Evolutionary conservation across 805 yeast genomes (phyloP), one percentile per base, ranked within the genome.

Genomic region (Teunomyces atbi): DNA sequence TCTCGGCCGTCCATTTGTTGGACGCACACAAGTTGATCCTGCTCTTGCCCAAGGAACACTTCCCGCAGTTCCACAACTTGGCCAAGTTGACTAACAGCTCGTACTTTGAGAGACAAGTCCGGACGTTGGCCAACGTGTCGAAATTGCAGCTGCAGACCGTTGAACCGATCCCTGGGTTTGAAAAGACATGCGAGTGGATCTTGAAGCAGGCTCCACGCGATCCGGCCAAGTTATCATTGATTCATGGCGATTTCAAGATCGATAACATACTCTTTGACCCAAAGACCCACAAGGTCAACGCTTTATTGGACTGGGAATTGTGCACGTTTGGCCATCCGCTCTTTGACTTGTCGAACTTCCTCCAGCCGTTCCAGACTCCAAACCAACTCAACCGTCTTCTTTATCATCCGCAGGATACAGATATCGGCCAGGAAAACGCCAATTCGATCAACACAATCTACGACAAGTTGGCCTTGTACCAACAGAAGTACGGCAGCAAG

Each of bases 271-370:
- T 86, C 28, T 77, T 77, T 65, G 76, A 84, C 61, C 81, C 81
- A 52, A 73, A 72, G 0, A 69, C 72, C 39, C 73, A 74, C 16
- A 58, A 60, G 37, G 79, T 81, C 2, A 62, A 76, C 41, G 84
- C 85, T 0, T 77, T 82, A 2, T 65, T 82, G 35, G 86, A 82
- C 56, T 82, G 87, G 87, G 87, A 82, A 57, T 62, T 82, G 33
- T 79, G 84, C 51, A 82, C 86, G 0, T 66, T 78, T 47, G 87
- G 87, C 0, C 84, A 81, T 52, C 87, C 87, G 0, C 59, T 81
- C 38, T 81, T 83, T 48, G 87, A 82, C 53, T 62, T 82, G 26
- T 78, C 84, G 13, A 82, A 82, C 55, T 66, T 81, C 23, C 62
- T 82, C 20, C 83, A 78, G 55, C 82, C 84, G 10, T 80, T 73